Conservation (phyloP, 2,329 filamentous ascomycete species). For the Fusarium bulbicola region DNA sequence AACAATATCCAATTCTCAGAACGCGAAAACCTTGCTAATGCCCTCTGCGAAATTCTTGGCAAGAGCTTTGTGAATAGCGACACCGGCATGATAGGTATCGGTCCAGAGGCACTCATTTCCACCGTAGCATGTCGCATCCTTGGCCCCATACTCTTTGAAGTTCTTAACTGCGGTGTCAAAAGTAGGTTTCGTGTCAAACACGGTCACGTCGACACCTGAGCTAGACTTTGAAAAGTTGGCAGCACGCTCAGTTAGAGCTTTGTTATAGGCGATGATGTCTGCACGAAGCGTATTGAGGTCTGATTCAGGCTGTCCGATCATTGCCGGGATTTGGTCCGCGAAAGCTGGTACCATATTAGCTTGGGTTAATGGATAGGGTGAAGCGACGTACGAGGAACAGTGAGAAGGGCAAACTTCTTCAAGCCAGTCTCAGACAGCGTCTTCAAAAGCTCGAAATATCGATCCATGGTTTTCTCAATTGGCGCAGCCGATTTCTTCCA, state of each 20-base stretch:
- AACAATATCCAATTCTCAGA: not conserved
- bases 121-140: conserved; percentile 13
- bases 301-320: conserved; percentile 1
- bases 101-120: conserved; percentile 16
- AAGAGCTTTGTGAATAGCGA: conserved; percentile 17
- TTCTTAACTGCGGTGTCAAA: not conserved
- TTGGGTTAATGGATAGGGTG: rapidly evolving
- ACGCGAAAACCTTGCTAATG: not conserved
- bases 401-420: conserved; percentile 22
- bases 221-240: not conserved
- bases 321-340: conserved; percentile 9
- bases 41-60: conserved; percentile 5
- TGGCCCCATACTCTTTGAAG: conserved; percentile 12
- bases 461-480: conserved; percentile 4
- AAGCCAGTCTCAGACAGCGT: not conserved
- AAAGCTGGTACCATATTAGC: not conserved
- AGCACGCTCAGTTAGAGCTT: conserved; percentile 1
- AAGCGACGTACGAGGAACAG: not conserved
- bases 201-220: not conserved
- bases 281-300: conserved; percentile 10
- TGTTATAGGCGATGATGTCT: conserved; percentile 5
- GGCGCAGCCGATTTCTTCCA: conserved; percentile 14
- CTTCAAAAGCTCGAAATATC: conserved; percentile 18
- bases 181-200: conserved; percentile 16
- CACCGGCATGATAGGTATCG: conserved; percentile 19